Percentiles rank a stretch among this genome's conserved stretches.
Evolutionary conservation across 441 rosid genomes (phyloP).

Genomic region (Erodium moschatum): DNA sequence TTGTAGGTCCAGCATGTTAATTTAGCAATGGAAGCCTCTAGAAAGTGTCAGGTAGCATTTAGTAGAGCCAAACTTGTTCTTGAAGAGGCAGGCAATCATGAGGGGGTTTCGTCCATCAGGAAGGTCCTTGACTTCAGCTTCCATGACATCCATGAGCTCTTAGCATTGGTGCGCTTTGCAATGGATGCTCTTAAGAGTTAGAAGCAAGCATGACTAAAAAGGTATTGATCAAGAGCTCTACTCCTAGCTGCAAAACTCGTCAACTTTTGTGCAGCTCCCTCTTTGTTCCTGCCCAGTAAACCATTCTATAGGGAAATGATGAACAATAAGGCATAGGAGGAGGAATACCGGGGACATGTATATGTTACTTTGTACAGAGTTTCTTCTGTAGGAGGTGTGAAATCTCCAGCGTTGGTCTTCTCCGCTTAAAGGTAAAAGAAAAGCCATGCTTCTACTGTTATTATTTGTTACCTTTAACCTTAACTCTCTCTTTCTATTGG

Average conservation of each 20-base stretch:
- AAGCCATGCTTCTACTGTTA: background rate
- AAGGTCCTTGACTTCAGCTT: conserved; percentile 12
- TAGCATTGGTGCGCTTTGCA: conserved; percentile 7
- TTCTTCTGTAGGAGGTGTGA: background rate
- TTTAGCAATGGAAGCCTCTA: conserved; percentile 11
- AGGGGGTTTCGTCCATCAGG: conserved; percentile 11
- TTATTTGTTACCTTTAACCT: background rate
- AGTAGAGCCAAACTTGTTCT: conserved; percentile 6
- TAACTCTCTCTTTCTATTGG: conserved; percentile 3
- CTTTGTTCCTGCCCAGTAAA: background rate
- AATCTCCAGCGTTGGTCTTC: conserved; percentile 5
- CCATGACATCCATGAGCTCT: conserved; percentile 8
- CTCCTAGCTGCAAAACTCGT: conserved; percentile 1
- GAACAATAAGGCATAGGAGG: conserved; percentile 5
- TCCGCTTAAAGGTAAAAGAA: conserved; percentile 7
- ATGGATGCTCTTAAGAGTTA: conserved; percentile 9
- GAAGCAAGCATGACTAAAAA: background rate
- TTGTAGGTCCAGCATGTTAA: conserved; percentile 11
- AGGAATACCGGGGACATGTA: conserved; percentile 8
- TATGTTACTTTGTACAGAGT: conserved; percentile 5
- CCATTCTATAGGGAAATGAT: conserved; percentile 4
- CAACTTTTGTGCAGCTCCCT: background rate
- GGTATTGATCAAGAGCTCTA: background rate
- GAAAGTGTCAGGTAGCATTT: conserved; percentile 8
- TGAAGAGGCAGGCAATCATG: conserved; percentile 6